Evolutionary conservation across 1,284 basidiomycete genomes (phyloP).

Genomic region (Rhizopogon parksii): DNA sequence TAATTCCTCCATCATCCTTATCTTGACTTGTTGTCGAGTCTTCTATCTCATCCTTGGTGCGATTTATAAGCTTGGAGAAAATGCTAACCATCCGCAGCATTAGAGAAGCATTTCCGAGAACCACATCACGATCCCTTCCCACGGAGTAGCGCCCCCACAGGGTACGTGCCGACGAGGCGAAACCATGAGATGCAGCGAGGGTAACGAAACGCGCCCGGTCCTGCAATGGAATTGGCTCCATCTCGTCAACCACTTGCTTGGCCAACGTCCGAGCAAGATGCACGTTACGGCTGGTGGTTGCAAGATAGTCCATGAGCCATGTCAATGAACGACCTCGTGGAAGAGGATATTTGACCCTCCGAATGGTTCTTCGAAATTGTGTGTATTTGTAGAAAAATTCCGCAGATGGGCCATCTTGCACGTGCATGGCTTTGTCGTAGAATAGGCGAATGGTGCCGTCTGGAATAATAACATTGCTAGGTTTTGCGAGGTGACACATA

Average conservation of each 20-base stretch:
- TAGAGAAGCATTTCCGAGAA: constrained; percentile 40
- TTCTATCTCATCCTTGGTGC: constrained; percentile 11
- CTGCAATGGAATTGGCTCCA: constrained; percentile 35
- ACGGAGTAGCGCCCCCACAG: constrained; percentile 51
- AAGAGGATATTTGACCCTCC: constrained; percentile 36
- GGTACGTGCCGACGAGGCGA: constrained; percentile 38
- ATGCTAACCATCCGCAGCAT: constrained; percentile 54
- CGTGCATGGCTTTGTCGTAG: constrained; percentile 34
- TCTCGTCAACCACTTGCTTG: constrained; percentile 37
- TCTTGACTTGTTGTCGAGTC: not conserved
- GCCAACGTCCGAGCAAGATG: constrained; percentile 40
- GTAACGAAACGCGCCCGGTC: constrained; percentile 44
- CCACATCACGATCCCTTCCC: constrained; percentile 34
- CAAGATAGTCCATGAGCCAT: constrained; percentile 47
- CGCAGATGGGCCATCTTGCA: constrained; percentile 27
- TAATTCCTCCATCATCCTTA: not conserved
- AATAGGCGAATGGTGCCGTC: constrained; percentile 36
- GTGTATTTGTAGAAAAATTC: constrained; percentile 37
- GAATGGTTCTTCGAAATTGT: constrained; percentile 26
- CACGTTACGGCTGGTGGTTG: constrained; percentile 30
- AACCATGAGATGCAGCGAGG: constrained; percentile 39
- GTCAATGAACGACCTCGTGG: constrained; percentile 39
- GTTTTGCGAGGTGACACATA: constrained; percentile 24
- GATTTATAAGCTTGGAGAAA: constrained; percentile 33
- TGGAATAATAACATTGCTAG: constrained; percentile 30